Evolutionary conservation across 208 protist genomes (phyloP), one percentile per base, ranked within the genome.

Genomic region (Novymonas esmeraldas): DNA sequence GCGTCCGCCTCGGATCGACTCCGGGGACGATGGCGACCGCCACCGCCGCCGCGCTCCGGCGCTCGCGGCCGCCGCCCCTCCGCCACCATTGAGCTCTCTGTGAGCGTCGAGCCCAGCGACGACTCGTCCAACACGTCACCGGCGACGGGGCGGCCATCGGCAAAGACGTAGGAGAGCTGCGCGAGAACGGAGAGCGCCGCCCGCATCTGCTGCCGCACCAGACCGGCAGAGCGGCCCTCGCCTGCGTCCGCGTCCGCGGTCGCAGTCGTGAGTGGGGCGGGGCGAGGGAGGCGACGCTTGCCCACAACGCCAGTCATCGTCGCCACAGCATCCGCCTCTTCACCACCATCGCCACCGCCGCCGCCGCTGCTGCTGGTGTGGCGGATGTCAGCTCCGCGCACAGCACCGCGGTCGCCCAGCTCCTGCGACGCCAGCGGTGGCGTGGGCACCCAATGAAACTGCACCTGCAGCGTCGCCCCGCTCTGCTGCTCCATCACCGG

Each of bases 361-460:
- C 34, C 56, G 20, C 45, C 29, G 26, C 16, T 14, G 36, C 36
- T 29, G 36, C 56, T 22, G 39, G 1, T 6, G 39, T n/a, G n/a
- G n/a, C n/a, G n/a, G n/a, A n/a, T n/a, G n/a, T n/a, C n/a, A n/a
- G n/a, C n/a, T n/a, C n/a, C n/a, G n/a, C n/a, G n/a, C n/a, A n/a
- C n/a, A n/a, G n/a, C n/a, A n/a, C n/a, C n/a, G n/a, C n/a, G n/a
- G n/a, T n/a, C n/a, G n/a, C n/a, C n/a, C n/a, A n/a, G n/a, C n/a
- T n/a, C n/a, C n/a, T n/a, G n/a, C n/a, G n/a, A n/a, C n/a, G n/a
- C n/a, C n/a, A n/a, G n/a, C n/a, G 38, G 42, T 13, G 70, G 70
- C 9, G 70, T 76, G 3, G 56, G 28, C 39, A 70, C 22, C 70
- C 70, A 76, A 31, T 76, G 51, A 54, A 76, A 70, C 55, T 76